Evolutionary conservation across 768 basidiomycete species (phyloP), one percentile per base, ranked within the genome.

Genomic region (Boletus fagicola): DNA sequence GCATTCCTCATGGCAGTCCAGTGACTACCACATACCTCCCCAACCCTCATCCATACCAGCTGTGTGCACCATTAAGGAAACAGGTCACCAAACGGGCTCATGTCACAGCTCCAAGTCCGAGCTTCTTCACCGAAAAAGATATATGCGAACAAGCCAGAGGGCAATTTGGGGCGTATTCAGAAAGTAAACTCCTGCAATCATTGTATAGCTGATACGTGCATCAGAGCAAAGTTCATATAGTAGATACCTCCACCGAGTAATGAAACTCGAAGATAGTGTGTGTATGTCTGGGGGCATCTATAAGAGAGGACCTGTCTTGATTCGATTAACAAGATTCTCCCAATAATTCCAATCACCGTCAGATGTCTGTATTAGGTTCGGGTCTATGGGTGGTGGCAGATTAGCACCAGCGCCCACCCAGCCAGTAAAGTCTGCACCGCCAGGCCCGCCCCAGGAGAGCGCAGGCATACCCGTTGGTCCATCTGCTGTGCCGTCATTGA

Each of bases 261-360:
- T 18, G 26, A 56, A 43, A 46, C 24, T 35, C 47, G 52, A 60
- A 56, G 49, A 45, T 31, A 49, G 11, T n/a, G 49, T 48, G 24
- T 53, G 35, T 56, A 46, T 45, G 49, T 39, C 45, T 54, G 40
- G 24, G 54, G 40, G 30, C 46, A 53, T 64, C 59, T 70, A 74
- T 28, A 71, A 36, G 26, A 72, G 62, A 22, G 76, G 68, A 8
- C 76, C 74, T 39, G 73, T 71, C 54, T 77, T 76, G 56, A 79
- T 76, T 61, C 76, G 75, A 57, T 74, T 86, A n/a, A 92, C 85
- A 59, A 92, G 69, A 20, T 84, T 83, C 66, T 92, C 89, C 90
- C 90, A 91, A 64, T 91, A 92, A 56, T 75, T 83, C 82, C 85
- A 90, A 72, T 91, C 90, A 15, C 83, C 85, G 58, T 87, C 87